These are phyloP conservation scores for Annulohypoxylon bovei DNA, from an alignment of 495 filamentous ascomycete species.

Conservation along the genomic window DNA sequence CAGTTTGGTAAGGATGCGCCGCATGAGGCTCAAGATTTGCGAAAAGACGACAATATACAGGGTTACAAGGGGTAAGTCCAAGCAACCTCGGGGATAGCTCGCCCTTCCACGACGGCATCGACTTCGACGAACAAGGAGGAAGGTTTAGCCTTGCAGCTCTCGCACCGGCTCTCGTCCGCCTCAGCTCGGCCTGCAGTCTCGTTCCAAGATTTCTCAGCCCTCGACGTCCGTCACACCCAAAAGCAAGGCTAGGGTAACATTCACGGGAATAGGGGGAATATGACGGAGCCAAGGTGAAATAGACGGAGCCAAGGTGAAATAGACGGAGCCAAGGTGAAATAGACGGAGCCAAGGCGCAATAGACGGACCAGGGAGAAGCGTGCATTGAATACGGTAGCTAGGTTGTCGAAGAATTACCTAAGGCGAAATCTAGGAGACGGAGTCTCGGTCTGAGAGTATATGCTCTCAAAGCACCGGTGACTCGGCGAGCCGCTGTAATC, in stretches of 20 bases:
- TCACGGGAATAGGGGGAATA: background rate
- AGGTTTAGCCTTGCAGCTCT: background rate
- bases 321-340: background rate
- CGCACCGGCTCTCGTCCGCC: background rate
- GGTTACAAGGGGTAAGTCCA: background rate
- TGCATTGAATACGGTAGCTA: background rate
- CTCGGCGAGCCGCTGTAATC: background rate
- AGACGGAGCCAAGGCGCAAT: background rate
- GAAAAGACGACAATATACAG: background rate
- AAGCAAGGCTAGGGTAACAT: conserved; percentile 4
- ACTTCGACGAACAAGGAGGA: background rate
- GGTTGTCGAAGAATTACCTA: background rate
- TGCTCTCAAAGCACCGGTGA: background rate
- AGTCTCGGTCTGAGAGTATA: conserved; percentile 12
- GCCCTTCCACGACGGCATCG: background rate
- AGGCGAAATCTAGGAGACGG: conserved; percentile 2
- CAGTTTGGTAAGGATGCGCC: background rate
- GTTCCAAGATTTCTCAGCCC: background rate
- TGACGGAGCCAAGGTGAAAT: conserved; percentile 21
- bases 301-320: background rate
- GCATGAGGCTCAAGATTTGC: conserved; percentile 7
- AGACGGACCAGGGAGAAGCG: background rate
- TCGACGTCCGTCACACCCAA: background rate
- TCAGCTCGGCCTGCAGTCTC: background rate
- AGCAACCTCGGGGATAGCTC: background rate